Base-by-base conservation (phyloP, 768 basidiomycete species). In the Symmetrospora coprosmae region DNA sequence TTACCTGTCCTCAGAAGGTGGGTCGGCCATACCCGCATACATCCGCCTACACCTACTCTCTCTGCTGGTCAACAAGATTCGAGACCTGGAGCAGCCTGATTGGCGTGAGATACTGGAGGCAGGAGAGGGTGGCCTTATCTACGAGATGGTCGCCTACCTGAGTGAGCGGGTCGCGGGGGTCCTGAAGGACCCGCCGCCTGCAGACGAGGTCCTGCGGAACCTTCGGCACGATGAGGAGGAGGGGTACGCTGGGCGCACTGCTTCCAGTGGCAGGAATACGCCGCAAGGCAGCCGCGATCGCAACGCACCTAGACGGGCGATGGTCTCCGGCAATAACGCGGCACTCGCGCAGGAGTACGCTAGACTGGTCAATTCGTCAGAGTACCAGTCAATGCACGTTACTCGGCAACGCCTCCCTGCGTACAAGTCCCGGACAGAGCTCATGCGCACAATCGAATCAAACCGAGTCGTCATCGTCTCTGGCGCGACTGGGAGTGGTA, bases 401-500 rank as follows among this genome's bases (percentile, higher is more conserved):
- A 73, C 71, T 17, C 76, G 90, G 62, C 71, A 74, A 66, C 78
- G 75, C 56, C 76, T 94, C 17, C 91, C 91, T 11, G 87, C 88
- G 1, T 92, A 84, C 73, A 69, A 76, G 23, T 79, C 80, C 11
- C 78, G 78, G 67, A 77, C 80, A 21, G 74, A 78, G 14, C 86
- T 94, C 65, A 72, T 89, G 46, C 56, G 74, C 14, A 68, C 76
- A 21, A 73, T 94, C 8, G 75, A 79, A 35, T 72, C 69, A 9
- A 80, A 80, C 65, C 76, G 82, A 47, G 85, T 84, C 2, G 78
- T 90, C 1, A 79, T 96, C 0, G 83, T 94, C 0, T 85, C 91
- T 4, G 91, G 91, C 41, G 90, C 92, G 73, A 89, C 87, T 50
- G 86, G 90, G 48, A 87, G 84, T 50, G 90, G 90, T 27, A 96